phyloP scores from a whole-genome alignment of 345 rosid genomes.

The Boechera retrofracta region DNA sequence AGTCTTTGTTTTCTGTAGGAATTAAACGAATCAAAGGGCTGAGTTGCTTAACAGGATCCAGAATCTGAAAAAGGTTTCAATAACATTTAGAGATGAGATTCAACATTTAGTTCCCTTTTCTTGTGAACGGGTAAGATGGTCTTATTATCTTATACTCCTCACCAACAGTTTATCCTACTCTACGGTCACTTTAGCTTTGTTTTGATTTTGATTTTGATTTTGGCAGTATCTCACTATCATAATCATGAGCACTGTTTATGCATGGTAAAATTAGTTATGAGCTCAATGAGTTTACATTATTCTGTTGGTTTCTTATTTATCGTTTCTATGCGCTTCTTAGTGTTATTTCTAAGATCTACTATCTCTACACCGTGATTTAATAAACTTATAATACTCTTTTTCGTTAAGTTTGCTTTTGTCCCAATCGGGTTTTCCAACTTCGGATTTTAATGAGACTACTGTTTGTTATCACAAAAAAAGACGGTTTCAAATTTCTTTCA shows the following conservation, averaged over 20 bases:
- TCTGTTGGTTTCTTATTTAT: too few species aligned
- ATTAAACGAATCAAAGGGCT: constrained; percentile 75
- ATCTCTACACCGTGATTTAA: not conserved
- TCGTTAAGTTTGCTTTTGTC: too few species aligned
- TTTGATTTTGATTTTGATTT: not conserved
- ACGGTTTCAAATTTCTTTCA: too few species aligned
- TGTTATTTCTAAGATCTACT: too few species aligned
- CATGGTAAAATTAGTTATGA: not conserved
- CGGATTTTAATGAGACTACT: too few species aligned
- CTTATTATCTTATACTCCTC: not conserved
- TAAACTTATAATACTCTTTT: not conserved
- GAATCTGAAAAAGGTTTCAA: constrained; percentile 72
- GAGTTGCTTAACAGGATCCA: constrained; percentile 84
- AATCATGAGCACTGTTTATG: not conserved
- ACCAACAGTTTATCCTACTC: not conserved
- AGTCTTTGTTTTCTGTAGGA: constrained; percentile 53
- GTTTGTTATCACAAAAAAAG: too few species aligned
- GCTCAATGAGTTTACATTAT: too few species aligned
- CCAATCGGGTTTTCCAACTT: too few species aligned
- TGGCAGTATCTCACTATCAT: not conserved
- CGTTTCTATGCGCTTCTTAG: too few species aligned
- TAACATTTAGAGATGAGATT: not conserved
- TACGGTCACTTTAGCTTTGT: constrained; percentile 6
- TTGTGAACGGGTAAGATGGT: not conserved
- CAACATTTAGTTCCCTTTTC: constrained; percentile 15